Evolutionary conservation across 2,329 filamentous ascomycete genomes (phyloP), one percentile per base, ranked within the genome.

Genomic region (Taxawa tesnikishii): DNA sequence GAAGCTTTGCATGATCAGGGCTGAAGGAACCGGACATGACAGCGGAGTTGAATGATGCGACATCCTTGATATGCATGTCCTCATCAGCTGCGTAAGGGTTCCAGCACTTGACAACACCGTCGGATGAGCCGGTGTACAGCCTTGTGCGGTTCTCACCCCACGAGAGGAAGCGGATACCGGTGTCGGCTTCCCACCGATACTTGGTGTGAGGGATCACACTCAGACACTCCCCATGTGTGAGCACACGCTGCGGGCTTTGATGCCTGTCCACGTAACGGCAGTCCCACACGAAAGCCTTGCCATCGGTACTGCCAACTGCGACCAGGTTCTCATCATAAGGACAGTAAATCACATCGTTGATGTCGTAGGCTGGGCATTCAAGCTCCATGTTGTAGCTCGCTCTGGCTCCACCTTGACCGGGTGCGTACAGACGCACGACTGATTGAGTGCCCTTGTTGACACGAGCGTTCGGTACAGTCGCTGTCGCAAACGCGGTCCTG

Each of bases 281-380:
- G 45, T 78, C 73, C 71, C 72, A 78, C 4, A 77, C 56, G 47
- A 75, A 76, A 0, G 68, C 67, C 17, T 56, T 56, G 3, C 72
- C 70, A 47, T 75, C 62, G 0, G 73, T 77, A 39, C 72, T 75
- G 8, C 71, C 70, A 9, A 68, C 70, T 6, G 70, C 67, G 9
- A 76, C 53, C 33, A 73, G 56, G 23, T 63, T 59, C 2, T 65
- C 54, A 32, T 67, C 58, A 32, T 61, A 47, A 0, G 63, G 63
- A 34, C 57, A 59, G 34, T 45, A 48, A 0, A 66, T 55, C 1
- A 76, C 55, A 36, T 75, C 70, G 34, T 76, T 77, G 42, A 77
- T 73, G 46, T 78, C 73, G 6, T 63, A 44, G 1, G 73, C 72
- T 15, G 63, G 63, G 41, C 72, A 76, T 29, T 74, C 64, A 23